Conservation (phyloP, 345 rosid species). For the Durio zibethinus region DNA sequence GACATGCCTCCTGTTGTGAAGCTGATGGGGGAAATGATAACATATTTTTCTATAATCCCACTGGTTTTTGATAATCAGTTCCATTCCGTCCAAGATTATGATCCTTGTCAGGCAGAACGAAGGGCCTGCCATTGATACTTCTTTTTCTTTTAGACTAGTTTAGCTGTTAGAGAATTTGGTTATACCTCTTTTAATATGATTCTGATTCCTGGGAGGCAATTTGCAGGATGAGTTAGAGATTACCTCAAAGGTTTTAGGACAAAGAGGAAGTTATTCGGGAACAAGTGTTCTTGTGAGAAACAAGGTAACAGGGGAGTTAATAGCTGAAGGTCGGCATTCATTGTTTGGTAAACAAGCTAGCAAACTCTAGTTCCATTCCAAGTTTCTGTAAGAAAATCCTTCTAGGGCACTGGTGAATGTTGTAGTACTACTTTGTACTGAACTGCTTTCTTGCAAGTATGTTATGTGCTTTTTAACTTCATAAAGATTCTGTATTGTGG, state of each 20-base stretch:
- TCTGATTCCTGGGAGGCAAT: background rate
- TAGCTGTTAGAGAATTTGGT: background rate
- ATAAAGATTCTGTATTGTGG: background rate
- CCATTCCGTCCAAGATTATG: background rate
- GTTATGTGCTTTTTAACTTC: background rate
- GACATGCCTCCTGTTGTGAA: background rate
- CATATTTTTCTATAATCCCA: background rate
- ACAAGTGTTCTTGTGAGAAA: slow-evolving; percentile 64
- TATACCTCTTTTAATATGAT: background rate
- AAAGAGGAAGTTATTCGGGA: slow-evolving; percentile 64
- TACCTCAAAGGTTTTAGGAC: slow-evolving; percentile 64
- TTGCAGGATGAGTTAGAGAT: slow-evolving; percentile 84
- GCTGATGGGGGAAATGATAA: background rate
- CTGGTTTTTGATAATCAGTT: background rate
- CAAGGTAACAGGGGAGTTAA: slow-evolving; percentile 66
- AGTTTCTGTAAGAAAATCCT: background rate
- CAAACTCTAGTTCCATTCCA: slow-evolving; percentile 48
- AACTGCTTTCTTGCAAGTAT: background rate
- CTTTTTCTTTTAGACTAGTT: background rate
- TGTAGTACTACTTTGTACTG: background rate
- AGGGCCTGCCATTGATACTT: background rate
- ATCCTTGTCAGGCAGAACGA: background rate
- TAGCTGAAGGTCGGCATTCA: slow-evolving; percentile 96
- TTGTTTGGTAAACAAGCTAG: slow-evolving; percentile 60
- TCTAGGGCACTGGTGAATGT: background rate